phyloP scores from a whole-genome alignment of 1,284 basidiomycete species.

The Ceratobasidium sp. region DNA sequence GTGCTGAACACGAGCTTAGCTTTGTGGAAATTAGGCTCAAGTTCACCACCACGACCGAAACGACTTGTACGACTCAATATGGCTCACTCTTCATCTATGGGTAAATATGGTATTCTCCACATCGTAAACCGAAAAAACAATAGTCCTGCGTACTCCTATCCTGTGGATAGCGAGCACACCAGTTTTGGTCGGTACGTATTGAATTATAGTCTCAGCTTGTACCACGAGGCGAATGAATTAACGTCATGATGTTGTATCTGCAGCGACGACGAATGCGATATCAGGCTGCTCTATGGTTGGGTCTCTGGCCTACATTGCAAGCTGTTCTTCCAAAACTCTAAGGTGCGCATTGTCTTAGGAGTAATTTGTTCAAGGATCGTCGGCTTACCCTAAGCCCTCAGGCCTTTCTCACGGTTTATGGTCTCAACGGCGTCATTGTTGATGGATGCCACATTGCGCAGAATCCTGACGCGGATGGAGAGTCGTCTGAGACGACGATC shows the following conservation, averaged over 20 bases:
- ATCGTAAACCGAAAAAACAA: slow-evolving; percentile 47
- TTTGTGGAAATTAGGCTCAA: slow-evolving; percentile 31
- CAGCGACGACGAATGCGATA: slow-evolving; percentile 63
- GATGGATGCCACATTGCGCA: slow-evolving; percentile 64
- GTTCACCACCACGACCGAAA: slow-evolving; percentile 36
- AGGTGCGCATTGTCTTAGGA: slow-evolving; percentile 60
- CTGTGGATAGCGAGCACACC: slow-evolving; percentile 74
- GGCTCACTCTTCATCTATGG: slow-evolving; percentile 46
- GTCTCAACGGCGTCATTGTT: slow-evolving; percentile 68
- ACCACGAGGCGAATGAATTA: slow-evolving; percentile 34
- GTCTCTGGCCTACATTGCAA: slow-evolving; percentile 74
- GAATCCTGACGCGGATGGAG: slow-evolving; percentile 54
- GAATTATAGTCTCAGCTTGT: slow-evolving; percentile 5
- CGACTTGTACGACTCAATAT: slow-evolving; percentile 44
- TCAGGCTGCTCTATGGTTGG: slow-evolving; percentile 75
- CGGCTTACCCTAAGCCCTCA: slow-evolving; percentile 52
- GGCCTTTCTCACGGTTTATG: slow-evolving; percentile 76
- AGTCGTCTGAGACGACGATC: slow-evolving; percentile 63
- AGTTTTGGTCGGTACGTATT: slow-evolving; percentile 72
- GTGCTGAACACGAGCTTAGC: slow-evolving; percentile 44
- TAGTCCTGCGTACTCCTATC: slow-evolving; percentile 68
- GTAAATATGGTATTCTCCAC: slow-evolving; percentile 46
- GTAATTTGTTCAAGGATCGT: background rate
- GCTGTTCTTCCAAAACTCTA: slow-evolving; percentile 73
- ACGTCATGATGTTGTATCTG: slow-evolving; percentile 3